Conservation (phyloP, 352 stramenopile species). For the Pythium brassicae region DNA sequence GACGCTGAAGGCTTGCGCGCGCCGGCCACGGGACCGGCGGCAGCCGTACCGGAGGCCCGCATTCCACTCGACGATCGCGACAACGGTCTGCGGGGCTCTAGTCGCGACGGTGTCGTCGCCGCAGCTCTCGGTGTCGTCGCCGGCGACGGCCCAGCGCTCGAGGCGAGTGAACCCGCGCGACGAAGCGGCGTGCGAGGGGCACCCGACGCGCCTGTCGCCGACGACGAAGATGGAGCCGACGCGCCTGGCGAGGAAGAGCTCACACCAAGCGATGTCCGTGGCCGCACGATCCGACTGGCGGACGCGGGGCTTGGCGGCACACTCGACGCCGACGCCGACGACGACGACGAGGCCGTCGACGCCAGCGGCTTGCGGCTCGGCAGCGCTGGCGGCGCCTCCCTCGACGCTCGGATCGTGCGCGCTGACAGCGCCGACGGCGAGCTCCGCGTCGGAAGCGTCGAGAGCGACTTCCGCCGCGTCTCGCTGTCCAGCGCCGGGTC, state of each 20-base stretch:
- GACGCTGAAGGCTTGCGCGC: background rate
- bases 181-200: slow-evolving; percentile 21
- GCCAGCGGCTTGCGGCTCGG: slow-evolving; percentile 17
- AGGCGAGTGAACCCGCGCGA: slow-evolving; percentile 16
- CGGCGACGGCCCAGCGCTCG: slow-evolving; percentile 19
- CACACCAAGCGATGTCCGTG: slow-evolving; percentile 17
- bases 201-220: slow-evolving; percentile 14
- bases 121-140: slow-evolving; percentile 17
- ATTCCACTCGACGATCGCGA: slow-evolving; percentile 4
- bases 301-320: slow-evolving; percentile 15
- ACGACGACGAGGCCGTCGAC: slow-evolving; percentile 11
- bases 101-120: slow-evolving; percentile 4
- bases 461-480: slow-evolving; percentile 38
- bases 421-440: slow-evolving; percentile 17
- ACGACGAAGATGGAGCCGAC: slow-evolving; percentile 14
- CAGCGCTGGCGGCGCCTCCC: slow-evolving; percentile 12
- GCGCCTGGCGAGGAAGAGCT: background rate
- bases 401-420: slow-evolving; percentile 14
- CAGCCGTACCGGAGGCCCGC: slow-evolving; percentile 1
- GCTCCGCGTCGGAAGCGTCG: slow-evolving; percentile 30
- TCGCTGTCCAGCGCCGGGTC: slow-evolving; percentile 20
- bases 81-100: slow-evolving; percentile 7
- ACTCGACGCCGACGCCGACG: slow-evolving; percentile 13
- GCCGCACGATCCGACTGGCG: slow-evolving; percentile 21
- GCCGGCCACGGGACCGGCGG: background rate